phyloP scores from a whole-genome alignment of 257 asterid genomes.

The Ocimum tenuiflorum region DNA sequence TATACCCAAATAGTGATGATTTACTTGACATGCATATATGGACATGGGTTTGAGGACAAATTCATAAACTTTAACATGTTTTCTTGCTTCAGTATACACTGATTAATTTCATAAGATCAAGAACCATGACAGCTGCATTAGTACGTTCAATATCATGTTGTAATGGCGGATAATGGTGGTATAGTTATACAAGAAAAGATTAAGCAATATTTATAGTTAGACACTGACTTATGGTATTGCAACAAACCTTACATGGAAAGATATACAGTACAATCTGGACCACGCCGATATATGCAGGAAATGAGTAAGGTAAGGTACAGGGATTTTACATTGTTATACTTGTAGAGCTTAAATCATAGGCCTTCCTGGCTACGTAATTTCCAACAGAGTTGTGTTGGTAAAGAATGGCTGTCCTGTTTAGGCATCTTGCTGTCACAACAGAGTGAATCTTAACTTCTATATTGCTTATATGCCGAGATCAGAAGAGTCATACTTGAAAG shows the following conservation, averaged over 20 bases:
- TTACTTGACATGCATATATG: too few species aligned
- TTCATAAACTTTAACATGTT: too few species aligned
- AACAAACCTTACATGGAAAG: neutral
- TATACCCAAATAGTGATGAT: neutral
- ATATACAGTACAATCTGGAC: neutral
- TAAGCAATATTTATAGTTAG: neutral
- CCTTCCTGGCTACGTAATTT: too few species aligned
- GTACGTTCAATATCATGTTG: too few species aligned
- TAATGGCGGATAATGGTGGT: neutral
- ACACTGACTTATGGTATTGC: neutral
- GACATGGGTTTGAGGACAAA: too few species aligned
- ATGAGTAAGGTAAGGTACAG: too few species aligned
- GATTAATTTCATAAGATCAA: too few species aligned
- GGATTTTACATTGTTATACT: too few species aligned
- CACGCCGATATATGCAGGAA: neutral
- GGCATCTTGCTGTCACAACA: neutral
- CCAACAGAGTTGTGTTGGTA: too few species aligned
- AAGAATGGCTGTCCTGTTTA: neutral
- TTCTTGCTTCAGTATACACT: too few species aligned
- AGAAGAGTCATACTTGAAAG: neutral
- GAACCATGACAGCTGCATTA: too few species aligned
- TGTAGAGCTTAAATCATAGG: neutral
- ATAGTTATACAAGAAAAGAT: neutral
- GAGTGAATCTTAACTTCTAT: neutral
- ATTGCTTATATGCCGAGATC: too few species aligned